A percentile compares a stretch with the other conserved stretches of the same genome.
Evolutionary conservation across 179 eudicot species (phyloP).

Genomic region (Corrigiola litoralis): DNA sequence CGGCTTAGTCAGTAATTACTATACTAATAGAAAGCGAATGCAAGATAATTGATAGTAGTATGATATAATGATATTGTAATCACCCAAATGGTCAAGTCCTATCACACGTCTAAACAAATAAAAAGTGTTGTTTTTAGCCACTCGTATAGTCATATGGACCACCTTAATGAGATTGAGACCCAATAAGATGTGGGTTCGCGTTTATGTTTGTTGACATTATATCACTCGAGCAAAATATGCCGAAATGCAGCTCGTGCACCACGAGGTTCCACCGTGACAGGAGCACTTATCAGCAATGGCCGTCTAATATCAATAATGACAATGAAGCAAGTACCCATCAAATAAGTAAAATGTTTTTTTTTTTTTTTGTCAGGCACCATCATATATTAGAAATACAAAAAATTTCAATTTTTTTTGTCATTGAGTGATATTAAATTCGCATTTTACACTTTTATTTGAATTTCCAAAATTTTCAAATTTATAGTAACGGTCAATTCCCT

Average conservation of each 20-base stretch:
- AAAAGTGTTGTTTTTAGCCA: neutral
- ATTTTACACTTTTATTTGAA: too few species aligned
- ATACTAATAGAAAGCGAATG: too few species aligned
- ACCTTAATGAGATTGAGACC: neutral
- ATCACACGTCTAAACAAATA: too few species aligned
- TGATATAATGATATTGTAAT: too few species aligned
- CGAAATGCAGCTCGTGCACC: conserved; percentile 11
- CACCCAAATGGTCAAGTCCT: too few species aligned
- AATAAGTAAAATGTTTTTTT: neutral
- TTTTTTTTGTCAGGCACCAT: neutral
- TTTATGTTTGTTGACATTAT: too few species aligned
- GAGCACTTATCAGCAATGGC: neutral
- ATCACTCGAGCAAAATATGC: conserved; percentile 1
- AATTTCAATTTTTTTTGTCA: neutral
- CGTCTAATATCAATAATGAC: neutral
- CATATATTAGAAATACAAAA: neutral
- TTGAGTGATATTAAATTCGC: neutral
- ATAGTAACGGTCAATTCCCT: too few species aligned
- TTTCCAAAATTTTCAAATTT: too few species aligned
- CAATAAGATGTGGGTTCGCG: too few species aligned
- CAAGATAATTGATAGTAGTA: too few species aligned
- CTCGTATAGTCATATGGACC: neutral
- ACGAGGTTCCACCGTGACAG: neutral
- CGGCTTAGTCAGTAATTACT: too few species aligned
- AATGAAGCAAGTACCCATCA: neutral